Conservation (phyloP, 192 early-diverging fungal species). For the Entrophospora sp. region DNA sequence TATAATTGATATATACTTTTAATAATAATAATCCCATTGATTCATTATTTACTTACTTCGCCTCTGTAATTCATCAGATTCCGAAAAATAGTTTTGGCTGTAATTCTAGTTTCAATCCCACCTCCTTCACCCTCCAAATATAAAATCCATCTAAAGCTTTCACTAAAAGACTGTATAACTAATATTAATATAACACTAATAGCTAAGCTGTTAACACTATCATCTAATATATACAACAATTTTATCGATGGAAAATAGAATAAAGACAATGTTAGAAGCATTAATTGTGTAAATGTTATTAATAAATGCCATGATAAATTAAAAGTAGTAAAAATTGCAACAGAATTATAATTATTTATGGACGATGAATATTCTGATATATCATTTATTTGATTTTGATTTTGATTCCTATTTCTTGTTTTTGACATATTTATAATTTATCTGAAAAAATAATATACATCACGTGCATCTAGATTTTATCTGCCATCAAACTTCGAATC, state of each 20-base stretch:
- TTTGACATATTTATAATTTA: no score
- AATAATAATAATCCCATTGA: background rate
- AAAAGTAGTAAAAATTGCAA: no score
- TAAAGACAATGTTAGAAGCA: background rate
- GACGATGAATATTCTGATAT: no score
- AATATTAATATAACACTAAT: background rate
- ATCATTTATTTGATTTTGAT: no score
- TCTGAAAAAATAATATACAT: no score
- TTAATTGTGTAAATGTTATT: conserved; percentile 1
- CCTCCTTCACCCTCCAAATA: background rate
- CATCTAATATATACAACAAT: conserved; percentile 8
- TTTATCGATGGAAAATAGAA: conserved; percentile 1
- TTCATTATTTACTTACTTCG: background rate
- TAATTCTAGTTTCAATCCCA: background rate
- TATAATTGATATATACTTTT: background rate
- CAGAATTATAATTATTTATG: no score
- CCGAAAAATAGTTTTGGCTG: background rate
- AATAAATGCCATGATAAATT: no score
- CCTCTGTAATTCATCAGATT: conserved; percentile 5
- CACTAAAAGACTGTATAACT: conserved; percentile 10
- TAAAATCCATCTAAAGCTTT: conserved; percentile 1
- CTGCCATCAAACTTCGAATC: no score
- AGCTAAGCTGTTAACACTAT: conserved; percentile 2
- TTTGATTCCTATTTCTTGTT: no score
- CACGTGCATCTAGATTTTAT: no score